Evolutionary conservation across 345 rosid species (phyloP).

Genomic region (Gynandropsis gynandra): DNA sequence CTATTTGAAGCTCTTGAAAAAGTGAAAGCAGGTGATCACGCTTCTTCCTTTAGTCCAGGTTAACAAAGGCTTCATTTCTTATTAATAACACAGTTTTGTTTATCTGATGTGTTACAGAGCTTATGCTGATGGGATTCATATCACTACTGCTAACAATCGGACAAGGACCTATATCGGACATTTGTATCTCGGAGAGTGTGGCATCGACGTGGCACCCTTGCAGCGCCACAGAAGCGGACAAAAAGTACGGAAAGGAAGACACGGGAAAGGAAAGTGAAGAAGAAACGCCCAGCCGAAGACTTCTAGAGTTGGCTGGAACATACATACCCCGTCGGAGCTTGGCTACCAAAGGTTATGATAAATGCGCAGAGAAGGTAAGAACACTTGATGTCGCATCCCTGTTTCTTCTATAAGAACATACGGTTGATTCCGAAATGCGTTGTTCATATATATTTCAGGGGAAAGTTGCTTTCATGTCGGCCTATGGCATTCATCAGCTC

Average conservation of each 20-base stretch:
- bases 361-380: slow-evolving; percentile 44
- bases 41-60: neutral
- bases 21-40: slow-evolving; percentile 66
- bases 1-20: slow-evolving; percentile 84
- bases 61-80: no score
- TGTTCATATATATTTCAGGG: slow-evolving; percentile 37
- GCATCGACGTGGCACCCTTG: slow-evolving; percentile 78
- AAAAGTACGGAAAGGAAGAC: neutral
- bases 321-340: slow-evolving; percentile 40
- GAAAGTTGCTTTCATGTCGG: slow-evolving; percentile 70
- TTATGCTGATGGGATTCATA: slow-evolving; percentile 82
- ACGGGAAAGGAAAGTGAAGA: neutral
- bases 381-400: neutral
- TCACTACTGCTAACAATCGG: slow-evolving; percentile 70
- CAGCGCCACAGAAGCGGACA: slow-evolving; percentile 2
- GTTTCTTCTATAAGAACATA: neutral
- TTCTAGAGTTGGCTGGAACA: slow-evolving; percentile 29
- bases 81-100: neutral
- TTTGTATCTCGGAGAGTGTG: slow-evolving; percentile 48
- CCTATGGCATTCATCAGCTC: slow-evolving; percentile 82
- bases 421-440: neutral
- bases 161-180: slow-evolving; percentile 37
- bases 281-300: slow-evolving; percentile 41
- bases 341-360: slow-evolving; percentile 38
- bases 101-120: slow-evolving; percentile 39